Base-by-base conservation (phyloP, 2,329 filamentous ascomycete species). In the Ambrosiella beaveri region DNA sequence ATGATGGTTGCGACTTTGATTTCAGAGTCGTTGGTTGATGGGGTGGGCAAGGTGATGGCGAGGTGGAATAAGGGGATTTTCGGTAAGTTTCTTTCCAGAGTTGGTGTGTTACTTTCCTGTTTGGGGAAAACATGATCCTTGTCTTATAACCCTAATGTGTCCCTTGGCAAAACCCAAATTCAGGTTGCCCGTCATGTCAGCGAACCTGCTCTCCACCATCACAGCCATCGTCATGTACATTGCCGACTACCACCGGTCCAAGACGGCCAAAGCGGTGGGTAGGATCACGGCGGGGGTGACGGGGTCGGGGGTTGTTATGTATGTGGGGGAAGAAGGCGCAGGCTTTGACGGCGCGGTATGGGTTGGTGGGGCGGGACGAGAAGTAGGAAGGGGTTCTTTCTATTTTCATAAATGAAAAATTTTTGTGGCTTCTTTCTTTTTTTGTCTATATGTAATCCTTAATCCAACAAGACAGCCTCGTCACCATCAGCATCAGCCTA, bases 181-280 rank as follows among this genome's bases (percentile, higher is more conserved):
- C 63, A 68, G 69, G 39, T 64, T 70, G 4, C 69, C 69, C 2
- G 65, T 71, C 61, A 68, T 70, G 65, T 57, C 64, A 0, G 65
- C 65, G 7, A 68, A 68, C 56, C 62, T 70, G 7, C 51, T 67
- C 50, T 68, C 70, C 53, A 70, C 68, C 9, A 68, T 67, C 2
- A 70, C 69, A 0, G 66, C 67, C 5, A 66, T 70, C 1, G 66
- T 71, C 2, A 68, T 69, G 0, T 71, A 71, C 52, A 64, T 71
- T 2, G 66, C 67, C 41, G 70, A 71, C 64, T 70, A 69, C 58
- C 69, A 71, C 62, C 66, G 67, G 13, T 64, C 68, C 44, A 66
- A 69, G 54, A 68, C 69, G 1, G 67, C 67, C 12, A 69, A 71
- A 59, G 69, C 68, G 37, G 60, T 63, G 27, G 62, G 62, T 1